Evolutionary conservation across 1,284 basidiomycete genomes (phyloP), one percentile per base, ranked within the genome.

Genomic region (Trametes polyzona): DNA sequence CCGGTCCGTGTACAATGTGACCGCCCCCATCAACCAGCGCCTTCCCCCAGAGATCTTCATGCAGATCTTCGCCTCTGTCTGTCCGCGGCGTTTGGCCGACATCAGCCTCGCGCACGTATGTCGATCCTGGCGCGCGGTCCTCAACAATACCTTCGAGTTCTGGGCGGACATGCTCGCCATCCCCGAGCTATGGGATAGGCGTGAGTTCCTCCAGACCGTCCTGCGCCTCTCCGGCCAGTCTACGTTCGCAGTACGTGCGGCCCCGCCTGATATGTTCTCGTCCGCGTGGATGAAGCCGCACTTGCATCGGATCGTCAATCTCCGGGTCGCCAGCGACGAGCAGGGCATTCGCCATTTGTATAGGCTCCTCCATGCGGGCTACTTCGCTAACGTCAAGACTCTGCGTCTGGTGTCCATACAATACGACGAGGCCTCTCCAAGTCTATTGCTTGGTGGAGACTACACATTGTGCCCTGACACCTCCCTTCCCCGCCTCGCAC

Each of bases 91-190:
- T 1, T 9, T 35, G 26, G 12, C 7, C 24, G 42, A 44, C 3
- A 27, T 52, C 17, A 24, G n/a, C n/a, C 50, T 52, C 23, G 29
- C 29, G 41, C 50, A 52, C 41, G 50, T 52, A 21, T 52, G 41
- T 9, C 50, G 35, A 7, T 19, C 17, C 12, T 52, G 50, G 50
- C 50, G 50, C 12, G 23, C 42, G 3, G 21, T 52, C 17, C 11
- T 52, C 12, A 12, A 10, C 16, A 3, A 9, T 10, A 44, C 32
- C 3, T 8, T 33, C 10, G 14, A 42, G 23, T 52, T 44, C 42
- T 52, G 50, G 50, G n/a, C 24, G 16, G 26, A 52, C 2, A 43
- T 52, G 50, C 42, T 44, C 12, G 8, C 26, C 36, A 5, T 29
- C 5, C 26, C 27, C 5, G 12, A 14, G 26, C 6, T 49, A 12